phyloP scores from a whole-genome alignment of 129 eudicot species.

The Dittrichia graveolens region DNA sequence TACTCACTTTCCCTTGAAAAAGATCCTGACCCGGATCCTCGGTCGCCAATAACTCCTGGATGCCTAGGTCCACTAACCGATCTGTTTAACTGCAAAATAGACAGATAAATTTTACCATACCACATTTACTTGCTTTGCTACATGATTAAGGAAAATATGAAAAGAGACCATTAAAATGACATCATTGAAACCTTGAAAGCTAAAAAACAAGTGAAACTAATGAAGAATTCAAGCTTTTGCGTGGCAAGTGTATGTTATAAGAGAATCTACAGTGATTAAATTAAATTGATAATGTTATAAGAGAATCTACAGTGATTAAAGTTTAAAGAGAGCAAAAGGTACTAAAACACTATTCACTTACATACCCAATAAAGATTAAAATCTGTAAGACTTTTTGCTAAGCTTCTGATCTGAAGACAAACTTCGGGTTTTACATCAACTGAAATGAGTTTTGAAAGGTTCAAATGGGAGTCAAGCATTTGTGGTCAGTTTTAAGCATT shows the following conservation, averaged over 20 bases:
- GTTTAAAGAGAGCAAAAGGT: neutral
- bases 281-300: neutral
- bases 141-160: conserved; percentile 4
- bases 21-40: conserved; percentile 82
- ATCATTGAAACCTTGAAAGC: neutral
- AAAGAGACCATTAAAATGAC: neutral
- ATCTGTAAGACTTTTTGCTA: conserved; percentile 5
- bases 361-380: neutral
- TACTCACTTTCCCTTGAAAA: conserved; percentile 93
- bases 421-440: conserved; percentile 13
- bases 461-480: neutral
- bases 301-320: neutral
- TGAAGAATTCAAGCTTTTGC: neutral
- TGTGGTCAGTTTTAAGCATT: neutral
- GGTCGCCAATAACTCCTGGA: conserved; percentile 92
- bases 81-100: conserved; percentile 68
- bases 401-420: neutral
- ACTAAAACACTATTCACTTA: neutral
- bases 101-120: neutral
- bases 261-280: too few species aligned
- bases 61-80: conserved; percentile 78
- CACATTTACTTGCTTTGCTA: conserved; percentile 19
- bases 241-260: neutral
- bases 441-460: neutral
- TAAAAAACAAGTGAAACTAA: neutral